Conservation (phyloP, 345 rosid genomes). For the Bruguiera gymnorhiza region DNA sequence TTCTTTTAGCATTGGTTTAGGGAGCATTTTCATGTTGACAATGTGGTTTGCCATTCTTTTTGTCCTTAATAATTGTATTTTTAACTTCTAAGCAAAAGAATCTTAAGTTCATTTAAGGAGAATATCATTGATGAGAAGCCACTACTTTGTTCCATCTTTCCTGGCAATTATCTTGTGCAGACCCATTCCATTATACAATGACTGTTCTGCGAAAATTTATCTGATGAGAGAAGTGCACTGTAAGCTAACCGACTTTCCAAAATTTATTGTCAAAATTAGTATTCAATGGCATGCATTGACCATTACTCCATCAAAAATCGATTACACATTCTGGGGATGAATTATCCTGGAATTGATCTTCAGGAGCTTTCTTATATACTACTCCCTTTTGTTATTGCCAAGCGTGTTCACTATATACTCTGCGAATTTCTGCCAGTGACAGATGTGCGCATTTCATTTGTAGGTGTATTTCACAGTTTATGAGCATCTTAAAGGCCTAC, state of each 20-base stretch:
- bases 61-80: not conserved
- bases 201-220: constrained; percentile 2
- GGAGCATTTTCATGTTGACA: not conserved
- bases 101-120: not conserved
- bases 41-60: constrained; percentile 1
- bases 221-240: not conserved
- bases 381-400: not conserved
- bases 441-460: constrained; percentile 25
- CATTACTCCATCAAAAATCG: not conserved
- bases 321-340: not conserved
- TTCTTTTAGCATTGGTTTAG: too few species aligned
- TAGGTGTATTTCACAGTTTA: constrained; percentile 92
- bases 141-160: not conserved
- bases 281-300: not conserved
- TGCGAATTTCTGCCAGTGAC: constrained; percentile 21
- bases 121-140: constrained; percentile 6
- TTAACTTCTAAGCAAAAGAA: not conserved
- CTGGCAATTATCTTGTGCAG: too few species aligned
- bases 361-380: not conserved
- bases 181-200: too few species aligned
- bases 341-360: constrained; percentile 7
- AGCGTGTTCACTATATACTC: constrained; percentile 9
- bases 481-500: constrained; percentile 60
- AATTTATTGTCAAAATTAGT: not conserved
- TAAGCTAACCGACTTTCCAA: not conserved